Conservation (phyloP, 345 rosid species). For the Hibiscus trionum region DNA sequence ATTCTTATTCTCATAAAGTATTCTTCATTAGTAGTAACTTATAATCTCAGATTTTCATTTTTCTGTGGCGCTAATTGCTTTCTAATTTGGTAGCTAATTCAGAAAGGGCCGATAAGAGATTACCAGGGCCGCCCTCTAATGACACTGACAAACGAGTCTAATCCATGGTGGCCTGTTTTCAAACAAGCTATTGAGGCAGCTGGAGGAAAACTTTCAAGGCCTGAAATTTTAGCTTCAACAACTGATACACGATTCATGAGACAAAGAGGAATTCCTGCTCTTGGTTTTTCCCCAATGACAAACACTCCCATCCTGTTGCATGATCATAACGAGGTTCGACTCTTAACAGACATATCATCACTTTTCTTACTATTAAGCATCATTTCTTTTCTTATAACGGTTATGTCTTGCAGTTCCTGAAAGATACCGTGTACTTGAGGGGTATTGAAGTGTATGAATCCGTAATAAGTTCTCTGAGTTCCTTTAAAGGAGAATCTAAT, state of each 20-base stretch:
- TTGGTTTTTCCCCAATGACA: conserved; percentile 86
- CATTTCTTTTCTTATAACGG: conserved; percentile 1
- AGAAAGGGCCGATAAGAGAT: conserved; percentile 60
- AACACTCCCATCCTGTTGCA: conserved; percentile 77
- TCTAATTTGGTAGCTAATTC: conserved; percentile 33
- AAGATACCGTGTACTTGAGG: conserved; percentile 57
- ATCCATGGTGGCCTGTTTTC: conserved; percentile 89
- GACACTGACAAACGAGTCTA: conserved; percentile 64
- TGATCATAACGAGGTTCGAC: conserved; percentile 81
- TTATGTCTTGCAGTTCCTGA: conserved; percentile 46
- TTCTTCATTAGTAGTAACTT: neutral
- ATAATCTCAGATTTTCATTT: neutral
- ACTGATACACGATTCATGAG: conserved; percentile 74
- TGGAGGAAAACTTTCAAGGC: conserved; percentile 71
- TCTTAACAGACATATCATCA: neutral
- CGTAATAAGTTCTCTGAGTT: conserved; percentile 55
- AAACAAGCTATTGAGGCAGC: conserved; percentile 57
- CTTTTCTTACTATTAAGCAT: neutral
- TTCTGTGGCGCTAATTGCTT: neutral
- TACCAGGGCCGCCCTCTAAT: conserved; percentile 46
- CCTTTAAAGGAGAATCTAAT: conserved; percentile 38
- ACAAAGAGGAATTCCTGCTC: conserved; percentile 57
- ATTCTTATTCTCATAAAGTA: neutral
- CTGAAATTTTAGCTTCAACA: conserved; percentile 85
- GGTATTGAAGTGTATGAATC: conserved; percentile 81